These are phyloP conservation scores for Trichoderma atroviride DNA, from an alignment of 2,329 filamentous ascomycete genomes.

Conservation along the genomic window DNA sequence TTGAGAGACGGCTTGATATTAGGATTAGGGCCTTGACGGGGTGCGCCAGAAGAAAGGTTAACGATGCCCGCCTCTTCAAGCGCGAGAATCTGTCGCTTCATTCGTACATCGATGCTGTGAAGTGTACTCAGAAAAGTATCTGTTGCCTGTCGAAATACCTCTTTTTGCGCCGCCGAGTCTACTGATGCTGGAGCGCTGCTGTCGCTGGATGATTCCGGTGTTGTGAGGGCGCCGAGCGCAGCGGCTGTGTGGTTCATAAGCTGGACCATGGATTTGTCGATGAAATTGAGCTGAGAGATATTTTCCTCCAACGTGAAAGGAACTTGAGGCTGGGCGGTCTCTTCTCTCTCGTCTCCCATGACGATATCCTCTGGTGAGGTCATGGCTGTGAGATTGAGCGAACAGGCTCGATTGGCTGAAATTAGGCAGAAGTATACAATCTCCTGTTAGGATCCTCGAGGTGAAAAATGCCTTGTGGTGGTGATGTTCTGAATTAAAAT, in stretches of 20 bases:
- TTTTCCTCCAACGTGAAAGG: conserved; percentile 76
- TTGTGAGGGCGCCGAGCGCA: conserved; percentile 50
- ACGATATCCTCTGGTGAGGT: conserved; percentile 37
- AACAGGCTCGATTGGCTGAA: neutral
- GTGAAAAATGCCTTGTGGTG: neutral
- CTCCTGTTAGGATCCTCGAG: no score
- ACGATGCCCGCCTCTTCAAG: conserved; percentile 82
- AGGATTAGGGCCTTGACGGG: conserved; percentile 38
- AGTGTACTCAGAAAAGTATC: conserved; percentile 72
- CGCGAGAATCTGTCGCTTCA: conserved; percentile 69
- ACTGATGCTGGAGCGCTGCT: conserved; percentile 33
- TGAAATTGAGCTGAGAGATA: conserved; percentile 76
- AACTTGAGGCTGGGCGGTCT: conserved; percentile 40
- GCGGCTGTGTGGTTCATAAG: conserved; percentile 50
- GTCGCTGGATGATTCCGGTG: conserved; percentile 31
- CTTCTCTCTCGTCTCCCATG: conserved; percentile 37
- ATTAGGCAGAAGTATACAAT: neutral
- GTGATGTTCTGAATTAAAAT: neutral
- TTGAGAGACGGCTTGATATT: conserved; percentile 50
- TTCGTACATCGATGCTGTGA: conserved; percentile 71
- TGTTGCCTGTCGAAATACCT: conserved; percentile 61
- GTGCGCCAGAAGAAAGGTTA: conserved; percentile 44
- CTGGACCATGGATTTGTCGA: conserved; percentile 63
- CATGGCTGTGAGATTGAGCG: conserved; percentile 33
- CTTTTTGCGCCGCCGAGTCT: conserved; percentile 55